Percentiles rank a stretch among this genome's conserved stretches.
Conservation (phyloP, 805 yeast species). For the Candida tibetensis region DNA sequence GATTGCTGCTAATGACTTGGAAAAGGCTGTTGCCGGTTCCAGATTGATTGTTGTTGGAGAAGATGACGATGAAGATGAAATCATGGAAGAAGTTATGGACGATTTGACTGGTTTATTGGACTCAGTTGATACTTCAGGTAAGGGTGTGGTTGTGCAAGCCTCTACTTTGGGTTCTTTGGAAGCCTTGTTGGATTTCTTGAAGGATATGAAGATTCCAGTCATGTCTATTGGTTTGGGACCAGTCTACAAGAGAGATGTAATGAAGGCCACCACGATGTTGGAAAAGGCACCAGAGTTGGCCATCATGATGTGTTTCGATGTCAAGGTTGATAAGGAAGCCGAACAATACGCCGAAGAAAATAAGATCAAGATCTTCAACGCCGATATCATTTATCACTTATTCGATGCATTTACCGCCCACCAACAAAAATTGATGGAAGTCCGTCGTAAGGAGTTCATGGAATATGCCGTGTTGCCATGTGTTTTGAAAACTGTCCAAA, state of each 20-base stretch:
- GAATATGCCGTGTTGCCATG: constrained; percentile 93
- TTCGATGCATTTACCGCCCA: constrained; percentile 93
- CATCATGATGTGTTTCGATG: constrained; percentile 98
- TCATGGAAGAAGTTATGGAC: constrained; percentile 98
- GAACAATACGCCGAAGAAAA: constrained; percentile 96
- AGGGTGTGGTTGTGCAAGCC: constrained; percentile 98
- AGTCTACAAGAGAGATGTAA: constrained; percentile 95
- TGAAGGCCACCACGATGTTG: constrained; percentile 95
- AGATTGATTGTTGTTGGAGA: constrained; percentile 92
- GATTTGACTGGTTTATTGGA: constrained; percentile 93
- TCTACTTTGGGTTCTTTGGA: constrained; percentile 97
- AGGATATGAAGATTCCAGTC: constrained; percentile 98
- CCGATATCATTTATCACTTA: constrained; percentile 94
- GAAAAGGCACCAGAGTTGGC: constrained; percentile 95
- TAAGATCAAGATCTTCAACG: constrained; percentile 87
- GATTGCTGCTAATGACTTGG: constrained; percentile 96
- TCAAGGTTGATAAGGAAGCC: constrained; percentile 94
- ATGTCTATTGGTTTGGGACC: constrained; percentile 99
- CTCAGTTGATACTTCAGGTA: constrained; percentile 91
- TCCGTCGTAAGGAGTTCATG: constrained; percentile 83
- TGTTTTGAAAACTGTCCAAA: constrained; percentile 90
- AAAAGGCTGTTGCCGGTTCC: constrained; percentile 99
- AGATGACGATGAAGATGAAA: constrained; percentile 95
- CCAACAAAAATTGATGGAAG: constrained; percentile 83
- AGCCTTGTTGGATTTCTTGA: constrained; percentile 93